Base-by-base conservation (phyloP, 192 early-diverging fungal species). In the Paraglomus occultum region DNA sequence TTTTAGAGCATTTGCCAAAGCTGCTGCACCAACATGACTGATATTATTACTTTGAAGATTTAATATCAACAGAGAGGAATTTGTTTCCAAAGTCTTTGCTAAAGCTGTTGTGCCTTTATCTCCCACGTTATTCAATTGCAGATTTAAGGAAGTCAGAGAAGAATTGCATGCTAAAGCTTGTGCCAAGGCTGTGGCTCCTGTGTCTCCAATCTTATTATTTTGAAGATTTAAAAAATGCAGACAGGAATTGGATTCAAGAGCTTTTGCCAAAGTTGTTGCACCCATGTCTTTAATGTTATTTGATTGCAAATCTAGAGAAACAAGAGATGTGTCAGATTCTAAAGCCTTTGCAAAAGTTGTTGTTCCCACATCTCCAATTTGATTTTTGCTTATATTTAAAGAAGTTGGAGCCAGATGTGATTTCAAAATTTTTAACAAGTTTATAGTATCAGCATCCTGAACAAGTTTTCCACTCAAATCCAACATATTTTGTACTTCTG, bases 151-250 rank as follows among this genome's bases (percentile, higher is more conserved):
- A 40, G 57, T 17, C 57, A 20, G 12, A 54, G 23, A n/a, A n/a
- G 64, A 15, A 50, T 65, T 65, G 64, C 17, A 51, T 52, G 50
- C 54, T 49, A 67, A 52, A 53, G 65, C 65, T 39, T 67, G 45
- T 15, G 65, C 20, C 9, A 67, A 38, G 14, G 65, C 65, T 8
- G 6, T 31, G 17, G 63, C 63, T 47, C 63, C 63, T 5, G 46
- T 4, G 15, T 47, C 6, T 14, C 63, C 63, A 22, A 64, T 64
- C 5, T n/a, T 18, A 52, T 51, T 67, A 39, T 51, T n/a, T 10
- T 48, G 8, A 23, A 67, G 54, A 52, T 67, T 9, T 49, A 64
- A 46, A 17, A 38, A 18, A 49, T n/a, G 44, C 1, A 51, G 10
- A 50, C 50, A 42, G 1, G 65, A 22, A 14, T 67, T 67, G n/a